Evolutionary conservation across 805 yeast species (phyloP), one percentile per base, ranked within the genome.

Genomic region (Lipomyces anomalus): DNA sequence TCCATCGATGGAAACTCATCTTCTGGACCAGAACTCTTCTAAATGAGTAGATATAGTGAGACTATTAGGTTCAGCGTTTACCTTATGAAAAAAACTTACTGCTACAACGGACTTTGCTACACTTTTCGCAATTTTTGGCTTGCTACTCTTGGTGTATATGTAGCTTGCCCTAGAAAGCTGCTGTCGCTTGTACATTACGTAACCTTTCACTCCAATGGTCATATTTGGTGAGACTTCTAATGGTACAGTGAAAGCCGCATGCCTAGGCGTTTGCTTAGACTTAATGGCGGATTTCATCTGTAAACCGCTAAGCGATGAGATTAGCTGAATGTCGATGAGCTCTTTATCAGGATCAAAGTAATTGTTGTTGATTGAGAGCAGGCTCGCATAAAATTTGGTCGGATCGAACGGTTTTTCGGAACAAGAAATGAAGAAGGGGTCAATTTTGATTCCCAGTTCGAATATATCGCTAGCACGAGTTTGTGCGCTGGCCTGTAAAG

Each of bases 131-230:
- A 75, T 68, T 53, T 71, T 69, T 41, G 77, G 67, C 6, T 63
- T 61, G 21, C 78, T 81, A 2, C 72, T 75, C 40, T 73, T 72
- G 35, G 74, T 77, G 60, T 75, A 78, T 4, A 84, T 74, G 36
- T 69, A 69, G 32, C 71, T 71, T 9, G 76, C 67, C n/a, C 73
- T 65, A 17, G 72, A 69, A 0, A 77, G 57, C 35, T 68, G 72
- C 47, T 80, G 81, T 42, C 76, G 78, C 5, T 71, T 68, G 49
- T 73, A 75, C n/a, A 84, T 69, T 0, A 82, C 65, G 57, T 78
- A 84, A 0, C 95, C 97, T 53, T 75, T 76, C 1, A 89, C 71
- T 0, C 87, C 82, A 39, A 90, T 73, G 0, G 71, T 68, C 17
- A 89, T 45, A 38, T 78, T 72, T 4, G 86, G 64, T 1, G 76